Base-by-base conservation (phyloP, 805 yeast genomes). In the Zygosaccharomyces lentus region DNA sequence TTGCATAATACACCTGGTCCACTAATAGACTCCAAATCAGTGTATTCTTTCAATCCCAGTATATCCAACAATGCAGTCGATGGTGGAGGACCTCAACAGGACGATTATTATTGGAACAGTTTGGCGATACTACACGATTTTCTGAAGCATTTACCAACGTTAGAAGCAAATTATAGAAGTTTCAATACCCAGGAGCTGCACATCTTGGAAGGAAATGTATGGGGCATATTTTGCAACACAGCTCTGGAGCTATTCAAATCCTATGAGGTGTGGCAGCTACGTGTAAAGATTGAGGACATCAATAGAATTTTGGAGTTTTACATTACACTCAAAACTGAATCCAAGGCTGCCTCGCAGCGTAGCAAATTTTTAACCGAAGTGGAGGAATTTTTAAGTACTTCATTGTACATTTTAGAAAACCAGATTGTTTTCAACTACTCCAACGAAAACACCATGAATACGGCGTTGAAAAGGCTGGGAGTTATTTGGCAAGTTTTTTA, bases 401-500 rank as follows among this genome's bases (percentile, higher is more conserved):
- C 66, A 9, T 32, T 80, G 61, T 73, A 49, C 53, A 62, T 60
- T 39, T 65, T 65, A 48, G 71, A 66, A 51, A 66, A 69, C 48
- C 68, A 65, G 35, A 51, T 68, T 25, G 65, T 64, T 27, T 66
- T 62, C 48, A 58, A 61, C 34, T 65, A 61, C 29, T 55, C 53
- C 6, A 58, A 64, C 16, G 69, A 61, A 37, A 55, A 54, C n/a
- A 58, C 60, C 2, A 69, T 68, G 48, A 68, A 67, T 52, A 54
- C 67, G 39, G 59, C 69, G 7, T 51, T 61, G 34, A 65, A 59
- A 45, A 64, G 65, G 56, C 66, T 66, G 7, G 67, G 74, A 2
- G 56, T 70, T 1, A 68, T 79, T 2, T 83, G 89, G 89, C 73
- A 72, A 13, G 65, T 66, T 21, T 83, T 82, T 58, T 77, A 74